A percentile compares a stretch with the other conserved stretches of the same genome.
phyloP scores from a whole-genome alignment of 75 land plant species.

The Picea sitchensis region DNA sequence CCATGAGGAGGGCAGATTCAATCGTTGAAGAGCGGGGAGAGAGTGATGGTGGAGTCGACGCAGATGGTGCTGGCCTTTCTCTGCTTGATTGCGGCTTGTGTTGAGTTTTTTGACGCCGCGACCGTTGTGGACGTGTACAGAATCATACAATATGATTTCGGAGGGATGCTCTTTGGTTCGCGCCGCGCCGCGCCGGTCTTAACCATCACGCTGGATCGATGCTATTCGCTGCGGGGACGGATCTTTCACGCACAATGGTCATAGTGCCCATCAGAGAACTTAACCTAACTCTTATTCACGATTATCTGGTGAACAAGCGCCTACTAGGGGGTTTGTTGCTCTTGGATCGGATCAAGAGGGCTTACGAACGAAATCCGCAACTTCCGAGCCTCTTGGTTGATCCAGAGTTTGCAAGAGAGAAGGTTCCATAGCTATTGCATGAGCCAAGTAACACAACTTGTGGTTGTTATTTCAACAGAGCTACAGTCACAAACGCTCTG shows the following conservation, averaged over 20 bases:
- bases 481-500: too few relatives aligned
- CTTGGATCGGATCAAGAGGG: too few relatives aligned
- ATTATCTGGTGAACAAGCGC: constrained; percentile 42
- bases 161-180: constrained; percentile 83
- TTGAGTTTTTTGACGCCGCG: constrained; percentile 86
- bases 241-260: constrained; percentile 89
- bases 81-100: constrained; percentile 56
- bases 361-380: too few relatives aligned
- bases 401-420: too few relatives aligned
- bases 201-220: constrained; percentile 84
- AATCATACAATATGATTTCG: constrained; percentile 85
- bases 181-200: constrained; percentile 72
- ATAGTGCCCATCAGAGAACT: constrained; percentile 62
- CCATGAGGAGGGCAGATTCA: too few relatives aligned
- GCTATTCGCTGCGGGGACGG: constrained; percentile 46
- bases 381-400: too few relatives aligned
- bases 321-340: constrained; percentile 2
- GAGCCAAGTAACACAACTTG: too few relatives aligned
- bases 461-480: too few relatives aligned
- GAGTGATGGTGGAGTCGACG: constrained; percentile 31
- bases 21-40: constrained; percentile 5
- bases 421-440: too few relatives aligned
- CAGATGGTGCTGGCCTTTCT: constrained; percentile 51
- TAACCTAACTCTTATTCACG: constrained; percentile 54
- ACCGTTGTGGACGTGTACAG: constrained; percentile 94